These are phyloP conservation scores for Fistulifera solaris DNA, from an alignment of 108 stramenopile species.

Conservation along the genomic window DNA sequence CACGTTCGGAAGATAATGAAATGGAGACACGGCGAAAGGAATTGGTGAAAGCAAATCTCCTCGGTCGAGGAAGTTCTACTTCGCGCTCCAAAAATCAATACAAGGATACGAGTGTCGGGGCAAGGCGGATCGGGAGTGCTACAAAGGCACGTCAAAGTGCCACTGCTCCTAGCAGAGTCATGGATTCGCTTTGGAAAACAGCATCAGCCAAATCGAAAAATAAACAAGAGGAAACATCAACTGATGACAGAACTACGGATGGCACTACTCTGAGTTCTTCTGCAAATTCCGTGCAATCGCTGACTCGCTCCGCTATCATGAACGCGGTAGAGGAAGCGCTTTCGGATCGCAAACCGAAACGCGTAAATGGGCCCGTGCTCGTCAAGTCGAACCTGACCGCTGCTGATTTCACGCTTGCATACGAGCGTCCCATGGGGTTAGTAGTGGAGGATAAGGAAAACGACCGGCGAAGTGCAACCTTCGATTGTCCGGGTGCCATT, in stretches of 20 bases:
- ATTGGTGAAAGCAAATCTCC: too few relatives aligned
- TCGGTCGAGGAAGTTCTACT: too few relatives aligned
- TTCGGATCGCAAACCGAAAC: too few relatives aligned
- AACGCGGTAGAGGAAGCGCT: background rate
- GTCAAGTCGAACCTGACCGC: conserved; percentile 5
- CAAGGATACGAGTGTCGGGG: conserved; percentile 16
- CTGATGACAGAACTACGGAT: background rate
- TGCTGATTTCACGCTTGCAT: background rate
- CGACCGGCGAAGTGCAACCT: background rate
- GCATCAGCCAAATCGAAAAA: conserved; percentile 2
- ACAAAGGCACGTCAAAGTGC: conserved; percentile 10
- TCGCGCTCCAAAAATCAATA: too few relatives aligned
- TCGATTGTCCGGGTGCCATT: background rate
- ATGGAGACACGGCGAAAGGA: too few relatives aligned
- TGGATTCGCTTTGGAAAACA: conserved; percentile 15
- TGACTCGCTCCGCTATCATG: background rate
- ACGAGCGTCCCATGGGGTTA: background rate
- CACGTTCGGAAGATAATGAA: too few relatives aligned
- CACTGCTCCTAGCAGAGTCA: conserved; percentile 6
- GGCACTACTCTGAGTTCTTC: background rate
- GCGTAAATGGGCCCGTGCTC: background rate
- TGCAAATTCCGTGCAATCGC: conserved; percentile 5
- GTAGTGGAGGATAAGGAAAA: background rate
- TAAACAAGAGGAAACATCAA: background rate
- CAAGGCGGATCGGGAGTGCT: conserved; percentile 20